A percentile compares a stretch with the other conserved stretches of the same genome.
Conservation (phyloP, 768 basidiomycete genomes). For the Tylopilus rubrobrunneus region DNA sequence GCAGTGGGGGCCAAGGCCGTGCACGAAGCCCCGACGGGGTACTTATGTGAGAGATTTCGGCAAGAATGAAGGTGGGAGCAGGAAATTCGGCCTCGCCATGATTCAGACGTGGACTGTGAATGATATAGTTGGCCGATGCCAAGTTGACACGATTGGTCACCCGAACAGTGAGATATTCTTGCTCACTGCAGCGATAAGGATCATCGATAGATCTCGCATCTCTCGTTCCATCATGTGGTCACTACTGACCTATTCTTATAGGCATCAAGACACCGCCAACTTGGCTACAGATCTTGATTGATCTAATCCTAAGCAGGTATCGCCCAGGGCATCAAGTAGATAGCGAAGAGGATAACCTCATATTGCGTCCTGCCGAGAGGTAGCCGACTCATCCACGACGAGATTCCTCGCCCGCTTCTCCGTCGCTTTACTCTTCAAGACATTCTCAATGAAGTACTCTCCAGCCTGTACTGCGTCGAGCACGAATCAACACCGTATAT, state of each 20-base stretch:
- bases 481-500: background rate
- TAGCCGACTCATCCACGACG: slow-evolving; percentile 19
- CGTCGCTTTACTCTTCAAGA: slow-evolving; percentile 58
- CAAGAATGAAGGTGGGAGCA: background rate
- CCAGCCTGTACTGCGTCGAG: slow-evolving; percentile 61
- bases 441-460: slow-evolving; percentile 92
- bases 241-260: no score
- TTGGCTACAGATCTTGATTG: background rate
- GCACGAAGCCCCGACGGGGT: background rate
- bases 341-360: background rate
- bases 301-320: background rate
- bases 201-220: no score
- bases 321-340: background rate
- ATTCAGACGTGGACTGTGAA: background rate
- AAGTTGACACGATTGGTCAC: no score
- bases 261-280: background rate
- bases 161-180: no score
- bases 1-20: background rate
- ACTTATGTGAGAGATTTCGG: background rate
- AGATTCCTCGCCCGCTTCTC: slow-evolving; percentile 39
- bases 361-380: slow-evolving; percentile 4
- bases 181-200: no score
- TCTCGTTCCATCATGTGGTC: no score
- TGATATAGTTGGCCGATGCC: no score
- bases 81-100: no score